Percentiles rank a stretch among this genome's conserved stretches.
These are phyloP conservation scores for Gaeumannomyces sp. DNA, from an alignment of 2,329 filamentous ascomycete species.

Conservation along the genomic window DNA sequence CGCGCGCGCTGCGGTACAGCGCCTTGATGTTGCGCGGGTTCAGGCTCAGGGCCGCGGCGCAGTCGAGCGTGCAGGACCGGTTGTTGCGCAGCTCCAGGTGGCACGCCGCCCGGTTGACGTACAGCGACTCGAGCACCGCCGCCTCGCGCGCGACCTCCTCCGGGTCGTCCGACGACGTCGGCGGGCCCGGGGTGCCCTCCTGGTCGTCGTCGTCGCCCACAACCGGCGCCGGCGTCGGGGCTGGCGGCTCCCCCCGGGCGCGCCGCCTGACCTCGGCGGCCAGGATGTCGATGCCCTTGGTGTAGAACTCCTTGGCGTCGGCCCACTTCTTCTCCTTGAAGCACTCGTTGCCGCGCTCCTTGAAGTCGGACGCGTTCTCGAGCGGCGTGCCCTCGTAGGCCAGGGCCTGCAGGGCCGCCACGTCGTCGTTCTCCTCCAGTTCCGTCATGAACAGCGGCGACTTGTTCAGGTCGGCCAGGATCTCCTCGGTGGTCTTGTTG, in stretches of 20 bases:
- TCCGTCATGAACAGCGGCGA: slow-evolving; percentile 94
- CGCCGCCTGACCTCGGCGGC: slow-evolving; percentile 55
- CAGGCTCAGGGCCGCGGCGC: slow-evolving; percentile 68
- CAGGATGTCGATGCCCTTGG: slow-evolving; percentile 73
- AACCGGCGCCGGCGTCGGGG: slow-evolving; percentile 5
- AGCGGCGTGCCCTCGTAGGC: slow-evolving; percentile 87
- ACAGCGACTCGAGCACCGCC: slow-evolving; percentile 65
- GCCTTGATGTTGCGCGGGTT: slow-evolving; percentile 84
- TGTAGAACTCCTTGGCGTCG: slow-evolving; percentile 89
- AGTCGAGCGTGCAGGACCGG: slow-evolving; percentile 79
- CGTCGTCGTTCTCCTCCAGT: slow-evolving; percentile 74
- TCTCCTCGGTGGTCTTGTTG: slow-evolving; percentile 48
- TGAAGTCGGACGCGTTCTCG: slow-evolving; percentile 79
- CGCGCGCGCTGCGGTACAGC: slow-evolving; percentile 75
- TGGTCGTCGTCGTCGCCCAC: slow-evolving; percentile 23
- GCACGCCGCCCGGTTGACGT: slow-evolving; percentile 84
- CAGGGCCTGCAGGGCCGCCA: slow-evolving; percentile 83
- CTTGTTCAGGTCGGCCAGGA: slow-evolving; percentile 51
- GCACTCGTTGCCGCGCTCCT: slow-evolving; percentile 86
- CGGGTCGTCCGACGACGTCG: slow-evolving; percentile 44
- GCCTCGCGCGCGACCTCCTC: slow-evolving; percentile 56
- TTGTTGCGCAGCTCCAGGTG: slow-evolving; percentile 87
- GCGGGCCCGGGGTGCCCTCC: slow-evolving; percentile 22
- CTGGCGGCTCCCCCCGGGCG: slow-evolving; percentile 27
- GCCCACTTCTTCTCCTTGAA: slow-evolving; percentile 67